A percentile compares a stretch with the other conserved stretches of the same genome.
phyloP scores from a whole-genome alignment of 768 basidiomycete species.

The Leccinum sublutescens region DNA sequence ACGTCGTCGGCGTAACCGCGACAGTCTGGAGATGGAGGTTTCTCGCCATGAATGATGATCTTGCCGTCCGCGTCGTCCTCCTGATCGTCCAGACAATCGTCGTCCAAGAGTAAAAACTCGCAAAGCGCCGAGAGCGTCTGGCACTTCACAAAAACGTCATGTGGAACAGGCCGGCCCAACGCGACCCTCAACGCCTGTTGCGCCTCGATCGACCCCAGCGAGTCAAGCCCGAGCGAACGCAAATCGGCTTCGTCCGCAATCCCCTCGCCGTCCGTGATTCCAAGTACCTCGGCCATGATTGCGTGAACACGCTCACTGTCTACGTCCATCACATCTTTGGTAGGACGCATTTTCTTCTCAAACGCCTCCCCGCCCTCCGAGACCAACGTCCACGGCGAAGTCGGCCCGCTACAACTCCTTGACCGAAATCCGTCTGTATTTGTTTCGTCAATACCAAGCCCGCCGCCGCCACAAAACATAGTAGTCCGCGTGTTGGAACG shows the following conservation, averaged over 20 bases:
- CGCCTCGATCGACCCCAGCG: slow-evolving; percentile 62
- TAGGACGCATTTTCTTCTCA: not conserved
- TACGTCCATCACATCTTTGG: not conserved
- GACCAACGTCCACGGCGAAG: slow-evolving; percentile 42
- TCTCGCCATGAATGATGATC: not conserved
- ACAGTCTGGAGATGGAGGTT: not conserved
- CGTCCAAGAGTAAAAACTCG: not conserved
- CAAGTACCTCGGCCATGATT: slow-evolving; percentile 47
- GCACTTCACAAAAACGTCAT: slow-evolving; percentile 40
- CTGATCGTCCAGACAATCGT: not conserved
- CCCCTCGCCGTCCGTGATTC: slow-evolving; percentile 27
- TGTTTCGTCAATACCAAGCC: slow-evolving; percentile 6
- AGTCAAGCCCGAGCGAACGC: slow-evolving; percentile 57
- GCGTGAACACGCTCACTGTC: slow-evolving; percentile 30
- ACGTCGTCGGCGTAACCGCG: not conserved
- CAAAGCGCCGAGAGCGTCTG: slow-evolving; percentile 35
- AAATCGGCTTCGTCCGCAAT: slow-evolving; percentile 49
- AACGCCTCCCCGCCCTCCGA: slow-evolving; percentile 24
- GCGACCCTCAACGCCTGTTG: slow-evolving; percentile 45
- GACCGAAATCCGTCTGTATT: slow-evolving; percentile 6
- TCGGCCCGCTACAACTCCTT: slow-evolving; percentile 17
- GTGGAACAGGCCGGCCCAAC: slow-evolving; percentile 43
- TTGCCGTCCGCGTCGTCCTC: not conserved
- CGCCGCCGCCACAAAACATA: slow-evolving; percentile 2
- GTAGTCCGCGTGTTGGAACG: slow-evolving; percentile 26